These are phyloP conservation scores for Pseudozyma sp. DNA, from an alignment of 1,284 basidiomycete species.

Conservation along the genomic window DNA sequence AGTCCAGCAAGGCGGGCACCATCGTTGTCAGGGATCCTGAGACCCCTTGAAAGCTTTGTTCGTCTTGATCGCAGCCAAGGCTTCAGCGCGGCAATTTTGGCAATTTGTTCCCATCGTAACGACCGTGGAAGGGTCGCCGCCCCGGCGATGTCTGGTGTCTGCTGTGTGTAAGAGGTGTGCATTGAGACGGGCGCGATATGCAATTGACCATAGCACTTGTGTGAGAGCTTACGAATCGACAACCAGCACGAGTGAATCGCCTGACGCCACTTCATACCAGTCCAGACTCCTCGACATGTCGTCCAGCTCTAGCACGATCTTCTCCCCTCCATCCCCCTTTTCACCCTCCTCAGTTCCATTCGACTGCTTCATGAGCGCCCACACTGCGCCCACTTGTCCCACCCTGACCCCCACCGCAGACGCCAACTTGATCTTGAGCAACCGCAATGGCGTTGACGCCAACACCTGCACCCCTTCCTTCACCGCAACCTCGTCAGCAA, in stretches of 20 bases:
- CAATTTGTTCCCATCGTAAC: too few relatives aligned
- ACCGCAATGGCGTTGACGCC: slow-evolving; percentile 48
- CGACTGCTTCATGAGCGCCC: slow-evolving; percentile 40
- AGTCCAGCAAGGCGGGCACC: background rate
- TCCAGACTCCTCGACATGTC: slow-evolving; percentile 40
- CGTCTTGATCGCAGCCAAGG: background rate
- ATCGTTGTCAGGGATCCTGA: too few relatives aligned
- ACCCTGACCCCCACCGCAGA: slow-evolving; percentile 20
- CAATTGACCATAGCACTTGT: too few relatives aligned
- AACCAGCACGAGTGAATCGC: slow-evolving; percentile 33
- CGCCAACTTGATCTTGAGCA: slow-evolving; percentile 43
- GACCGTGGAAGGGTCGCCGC: too few relatives aligned
- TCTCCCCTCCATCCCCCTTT: slow-evolving; percentile 3
- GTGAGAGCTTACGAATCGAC: background rate
- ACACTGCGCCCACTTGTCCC: slow-evolving; percentile 26
- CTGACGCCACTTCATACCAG: slow-evolving; percentile 45
- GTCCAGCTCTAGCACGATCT: slow-evolving; percentile 46
- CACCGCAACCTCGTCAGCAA: background rate
- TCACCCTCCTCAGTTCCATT: background rate
- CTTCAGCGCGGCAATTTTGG: too few relatives aligned
- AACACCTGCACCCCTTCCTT: slow-evolving; percentile 21
- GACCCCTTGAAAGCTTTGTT: background rate
- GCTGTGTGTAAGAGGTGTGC: too few relatives aligned
- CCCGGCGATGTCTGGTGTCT: too few relatives aligned
- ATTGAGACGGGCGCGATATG: too few relatives aligned